phyloP scores from a whole-genome alignment of 768 basidiomycete species.

The Tricholoma sp. region DNA sequence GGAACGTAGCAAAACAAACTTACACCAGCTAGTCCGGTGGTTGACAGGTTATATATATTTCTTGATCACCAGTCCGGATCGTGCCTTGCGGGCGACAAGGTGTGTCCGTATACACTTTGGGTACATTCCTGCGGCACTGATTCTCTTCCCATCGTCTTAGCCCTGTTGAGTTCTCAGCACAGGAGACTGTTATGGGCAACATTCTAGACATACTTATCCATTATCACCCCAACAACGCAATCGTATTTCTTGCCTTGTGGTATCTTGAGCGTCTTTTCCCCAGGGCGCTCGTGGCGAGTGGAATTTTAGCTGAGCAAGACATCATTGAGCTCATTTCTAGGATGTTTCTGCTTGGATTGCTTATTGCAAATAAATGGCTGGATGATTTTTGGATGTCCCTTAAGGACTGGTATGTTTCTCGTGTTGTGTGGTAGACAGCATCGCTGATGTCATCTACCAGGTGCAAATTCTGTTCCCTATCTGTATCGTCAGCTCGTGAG shows the following conservation, averaged over 20 bases:
- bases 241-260: conserved; percentile 52
- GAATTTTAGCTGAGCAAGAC: conserved; percentile 29
- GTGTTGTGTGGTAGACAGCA: background rate
- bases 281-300: conserved; percentile 30
- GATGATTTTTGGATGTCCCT: conserved; percentile 51
- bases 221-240: conserved; percentile 11
- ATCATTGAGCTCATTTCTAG: conserved; percentile 42
- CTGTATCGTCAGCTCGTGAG: conserved; percentile 1
- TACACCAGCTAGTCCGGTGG: background rate
- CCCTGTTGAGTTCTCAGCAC: background rate
- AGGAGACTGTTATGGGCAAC: conserved; percentile 1
- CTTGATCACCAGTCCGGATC: background rate
- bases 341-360: conserved; percentile 45
- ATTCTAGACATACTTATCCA: conserved; percentile 4
- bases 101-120: background rate
- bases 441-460: background rate
- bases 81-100: background rate
- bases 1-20: background rate
- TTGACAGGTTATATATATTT: background rate
- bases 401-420: conserved; percentile 42
- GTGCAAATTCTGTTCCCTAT: conserved; percentile 9
- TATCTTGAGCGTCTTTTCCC: conserved; percentile 55
- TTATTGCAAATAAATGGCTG: conserved; percentile 61
- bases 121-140: background rate
- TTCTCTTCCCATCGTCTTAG: background rate